Conservation (phyloP, 2,329 filamentous ascomycete species). For the Aspergillus persii region DNA sequence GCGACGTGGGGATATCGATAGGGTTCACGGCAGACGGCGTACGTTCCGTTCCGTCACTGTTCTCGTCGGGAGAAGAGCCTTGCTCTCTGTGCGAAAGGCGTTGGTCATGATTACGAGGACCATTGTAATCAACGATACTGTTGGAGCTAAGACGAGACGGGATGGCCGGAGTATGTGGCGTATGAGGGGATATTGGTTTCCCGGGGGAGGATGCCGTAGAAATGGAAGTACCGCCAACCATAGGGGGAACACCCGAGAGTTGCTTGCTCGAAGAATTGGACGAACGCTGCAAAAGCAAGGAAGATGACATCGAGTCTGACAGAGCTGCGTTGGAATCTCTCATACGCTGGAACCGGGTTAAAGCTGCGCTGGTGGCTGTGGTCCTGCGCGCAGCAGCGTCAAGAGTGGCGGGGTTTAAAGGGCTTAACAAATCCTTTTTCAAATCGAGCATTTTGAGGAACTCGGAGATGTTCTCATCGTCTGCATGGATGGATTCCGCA, state of each 20-base stretch:
- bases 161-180: slow-evolving; percentile 88
- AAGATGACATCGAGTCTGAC: slow-evolving; percentile 91
- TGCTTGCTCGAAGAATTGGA: slow-evolving; percentile 76
- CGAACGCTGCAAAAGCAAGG: slow-evolving; percentile 77
- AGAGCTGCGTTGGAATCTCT: slow-evolving; percentile 82
- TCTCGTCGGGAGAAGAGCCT: slow-evolving; percentile 36
- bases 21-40: slow-evolving; percentile 40
- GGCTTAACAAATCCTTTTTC: slow-evolving; percentile 77
- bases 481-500: slow-evolving; percentile 66
- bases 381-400: slow-evolving; percentile 73
- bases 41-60: slow-evolving; percentile 34
- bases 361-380: slow-evolving; percentile 73
- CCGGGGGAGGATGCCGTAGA: slow-evolving; percentile 86
- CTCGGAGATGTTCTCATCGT: slow-evolving; percentile 90
- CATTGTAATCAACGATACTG: slow-evolving; percentile 71
- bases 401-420: slow-evolving; percentile 56
- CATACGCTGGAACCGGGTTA: slow-evolving; percentile 85
- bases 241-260: slow-evolving; percentile 61
- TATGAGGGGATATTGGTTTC: slow-evolving; percentile 85
- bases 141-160: slow-evolving; percentile 91
- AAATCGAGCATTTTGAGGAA: slow-evolving; percentile 87
- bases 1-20: slow-evolving; percentile 51
- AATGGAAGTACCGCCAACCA: slow-evolving; percentile 65
- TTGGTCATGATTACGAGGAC: slow-evolving; percentile 34
- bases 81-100: slow-evolving; percentile 29